Evolutionary conservation across 2,329 filamentous ascomycete species (phyloP), one percentile per base, ranked within the genome.

Genomic region (Pyrenophora teres): DNA sequence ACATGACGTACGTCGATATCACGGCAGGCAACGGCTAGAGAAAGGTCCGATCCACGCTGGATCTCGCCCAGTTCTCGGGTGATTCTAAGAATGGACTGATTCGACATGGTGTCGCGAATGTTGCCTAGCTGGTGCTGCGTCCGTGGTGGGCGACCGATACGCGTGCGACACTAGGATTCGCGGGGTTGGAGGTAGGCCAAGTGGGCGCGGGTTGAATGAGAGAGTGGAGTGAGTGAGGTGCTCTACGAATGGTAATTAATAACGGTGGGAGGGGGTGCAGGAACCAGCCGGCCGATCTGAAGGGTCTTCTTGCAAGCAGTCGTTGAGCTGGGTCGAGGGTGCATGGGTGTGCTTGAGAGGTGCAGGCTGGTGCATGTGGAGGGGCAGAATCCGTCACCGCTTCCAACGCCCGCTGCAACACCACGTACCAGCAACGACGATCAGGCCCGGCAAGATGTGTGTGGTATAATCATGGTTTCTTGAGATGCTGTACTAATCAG

Each of bases 1-100:
- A 97, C 87, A 70, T 90, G 88, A 48, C 92, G 88, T 54, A 97
- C 90, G 73, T 99, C 92, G 62, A 86, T 82, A 74, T 97, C 94
- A 44, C 89, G 83, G 70, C 89, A 96, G 50, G 90, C 89, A 41
- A 97, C 92, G 9, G 90, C 90, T 57, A 97, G 83, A 25, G 92
- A 96, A 30, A 97, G 81, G 74, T 97, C 92, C 16, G 86, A 83
- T 57, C 85, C 88, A 72, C 88, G 88, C 73, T 96, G 90, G 52
- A 97, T 86, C 63, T 94, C 89, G 67, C 86, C 84, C 60, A 97
- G 83, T 78, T 97, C 93, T 79, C 90, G 89, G 59, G 89, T 89
- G 75, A 96, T 93, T 60, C 91, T 88, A 63, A 96, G 87, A 66
- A 95, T 90, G 53, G 89, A 90, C 75, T 95, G 90, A 75, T 94